A percentile compares a stretch with the other conserved stretches of the same genome.
Evolutionary conservation across 176 grass and related monocot genomes (phyloP).

Genomic region (Luzula sylvatica): DNA sequence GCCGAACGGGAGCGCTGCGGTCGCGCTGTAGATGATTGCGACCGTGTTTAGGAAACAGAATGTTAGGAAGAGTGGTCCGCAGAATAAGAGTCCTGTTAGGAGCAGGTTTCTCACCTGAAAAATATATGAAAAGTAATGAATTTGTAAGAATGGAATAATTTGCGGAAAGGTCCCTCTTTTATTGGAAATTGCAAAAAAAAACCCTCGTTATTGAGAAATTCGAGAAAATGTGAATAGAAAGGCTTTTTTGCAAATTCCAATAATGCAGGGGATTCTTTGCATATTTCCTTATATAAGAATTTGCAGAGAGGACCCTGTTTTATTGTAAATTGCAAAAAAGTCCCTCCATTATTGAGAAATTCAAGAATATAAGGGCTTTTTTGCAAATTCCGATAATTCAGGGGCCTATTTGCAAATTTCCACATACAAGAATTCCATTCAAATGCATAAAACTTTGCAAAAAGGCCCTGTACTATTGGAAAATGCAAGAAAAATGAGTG

Average conservation of each 20-base stretch:
- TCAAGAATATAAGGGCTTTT: not conserved
- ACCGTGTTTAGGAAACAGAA: slow-evolving; percentile 98
- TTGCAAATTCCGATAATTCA: not conserved
- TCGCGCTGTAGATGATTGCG: slow-evolving; percentile 90
- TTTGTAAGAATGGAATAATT: no score
- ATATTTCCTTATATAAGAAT: no score
- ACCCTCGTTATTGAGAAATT: no score
- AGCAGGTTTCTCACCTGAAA: slow-evolving; percentile 94
- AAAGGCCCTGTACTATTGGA: not conserved
- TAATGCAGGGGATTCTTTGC: no score
- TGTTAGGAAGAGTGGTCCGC: slow-evolving; percentile 86
- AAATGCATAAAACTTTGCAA: not conserved
- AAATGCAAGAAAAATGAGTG: not conserved
- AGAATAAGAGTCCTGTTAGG: slow-evolving; percentile 81
- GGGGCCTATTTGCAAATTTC: not conserved
- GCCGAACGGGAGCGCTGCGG: slow-evolving; percentile 84
- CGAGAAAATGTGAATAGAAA: no score
- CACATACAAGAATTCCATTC: not conserved
- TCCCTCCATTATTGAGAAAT: no score
- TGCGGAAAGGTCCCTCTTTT: no score
- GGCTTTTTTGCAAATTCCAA: no score
- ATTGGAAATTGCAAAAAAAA: no score
- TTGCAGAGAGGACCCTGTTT: no score
- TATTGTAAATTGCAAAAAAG: no score
- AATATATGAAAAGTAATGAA: no score